These are phyloP conservation scores for Globisporangium acanthophoron DNA, from an alignment of 352 stramenopile species.

Conservation along the genomic window DNA sequence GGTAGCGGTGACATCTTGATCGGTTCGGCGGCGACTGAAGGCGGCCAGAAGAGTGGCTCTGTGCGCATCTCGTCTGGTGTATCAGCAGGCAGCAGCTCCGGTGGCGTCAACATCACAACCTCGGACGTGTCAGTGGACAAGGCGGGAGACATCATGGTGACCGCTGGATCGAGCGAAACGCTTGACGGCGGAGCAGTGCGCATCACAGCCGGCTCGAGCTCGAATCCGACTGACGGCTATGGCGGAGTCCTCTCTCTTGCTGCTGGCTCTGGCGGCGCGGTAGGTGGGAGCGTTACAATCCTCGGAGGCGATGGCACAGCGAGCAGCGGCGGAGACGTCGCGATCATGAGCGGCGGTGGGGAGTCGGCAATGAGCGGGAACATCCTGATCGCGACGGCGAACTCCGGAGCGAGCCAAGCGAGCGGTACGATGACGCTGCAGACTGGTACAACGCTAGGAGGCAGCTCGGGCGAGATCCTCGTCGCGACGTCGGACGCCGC, in stretches of 20 bases:
- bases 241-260: slow-evolving; percentile 13
- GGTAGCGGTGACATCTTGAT: slow-evolving; percentile 17
- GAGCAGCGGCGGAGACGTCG: slow-evolving; percentile 16
- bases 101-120: slow-evolving; percentile 17
- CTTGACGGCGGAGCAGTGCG: slow-evolving; percentile 17
- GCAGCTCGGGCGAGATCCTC: slow-evolving; percentile 23
- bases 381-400: slow-evolving; percentile 18
- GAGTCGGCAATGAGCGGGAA: slow-evolving; percentile 16
- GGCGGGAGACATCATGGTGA: slow-evolving; percentile 14
- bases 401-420: slow-evolving; percentile 9
- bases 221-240: slow-evolving; percentile 4
- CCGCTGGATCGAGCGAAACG: slow-evolving; percentile 13
- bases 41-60: slow-evolving; percentile 6
- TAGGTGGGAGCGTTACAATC: slow-evolving; percentile 28
- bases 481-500: slow-evolving; percentile 20
- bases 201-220: slow-evolving; percentile 23
- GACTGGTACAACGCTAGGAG: slow-evolving; percentile 8
- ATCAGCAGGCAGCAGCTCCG: slow-evolving; percentile 13
- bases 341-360: slow-evolving; percentile 16
- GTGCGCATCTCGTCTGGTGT: slow-evolving; percentile 13
- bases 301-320: slow-evolving; percentile 20
- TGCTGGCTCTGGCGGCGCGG: slow-evolving; percentile 11
- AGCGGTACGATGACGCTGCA: slow-evolving; percentile 19
- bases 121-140: slow-evolving; percentile 13
- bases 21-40: slow-evolving; percentile 5